Conservation (phyloP, 1,139 yeast genomes). For the Lodderomyces beijingensis region DNA sequence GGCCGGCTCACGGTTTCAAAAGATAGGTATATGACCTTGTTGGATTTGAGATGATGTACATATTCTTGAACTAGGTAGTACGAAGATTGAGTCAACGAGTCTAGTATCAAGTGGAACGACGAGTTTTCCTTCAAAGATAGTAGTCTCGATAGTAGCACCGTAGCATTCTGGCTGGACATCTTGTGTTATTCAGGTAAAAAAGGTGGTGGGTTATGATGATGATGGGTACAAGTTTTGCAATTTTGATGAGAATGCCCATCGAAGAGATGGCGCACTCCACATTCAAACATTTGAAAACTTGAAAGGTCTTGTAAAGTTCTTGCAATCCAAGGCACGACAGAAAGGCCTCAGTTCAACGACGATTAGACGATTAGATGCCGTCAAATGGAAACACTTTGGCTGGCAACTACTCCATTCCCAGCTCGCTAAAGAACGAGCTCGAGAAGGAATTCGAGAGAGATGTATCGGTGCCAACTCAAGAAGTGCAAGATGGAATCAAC, state of each 20-base stretch:
- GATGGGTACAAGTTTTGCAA: no score
- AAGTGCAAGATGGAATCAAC: conserved; percentile 18
- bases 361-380: conserved; percentile 9
- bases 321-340: no score
- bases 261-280: no score
- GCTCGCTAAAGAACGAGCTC: conserved; percentile 22
- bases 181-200: no score
- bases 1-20: conserved; percentile 61
- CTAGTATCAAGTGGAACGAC: conserved; percentile 67
- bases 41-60: conserved; percentile 14
- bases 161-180: conserved; percentile 51
- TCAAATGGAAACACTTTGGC: conserved; percentile 16
- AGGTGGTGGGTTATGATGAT: no score
- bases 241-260: no score
- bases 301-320: no score
- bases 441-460: conserved; percentile 21
- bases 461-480: conserved; percentile 17
- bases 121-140: conserved; percentile 66
- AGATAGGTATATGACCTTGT: conserved; percentile 46
- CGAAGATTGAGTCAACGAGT: conserved; percentile 68
- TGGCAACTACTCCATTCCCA: conserved; percentile 33
- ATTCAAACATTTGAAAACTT: no score
- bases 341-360: no score
- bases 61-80: conserved; percentile 54
- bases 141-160: conserved; percentile 57